These are phyloP conservation scores for Chamaecrista fasciculata DNA, from an alignment of 306 rosid species.

Conservation along the genomic window DNA sequence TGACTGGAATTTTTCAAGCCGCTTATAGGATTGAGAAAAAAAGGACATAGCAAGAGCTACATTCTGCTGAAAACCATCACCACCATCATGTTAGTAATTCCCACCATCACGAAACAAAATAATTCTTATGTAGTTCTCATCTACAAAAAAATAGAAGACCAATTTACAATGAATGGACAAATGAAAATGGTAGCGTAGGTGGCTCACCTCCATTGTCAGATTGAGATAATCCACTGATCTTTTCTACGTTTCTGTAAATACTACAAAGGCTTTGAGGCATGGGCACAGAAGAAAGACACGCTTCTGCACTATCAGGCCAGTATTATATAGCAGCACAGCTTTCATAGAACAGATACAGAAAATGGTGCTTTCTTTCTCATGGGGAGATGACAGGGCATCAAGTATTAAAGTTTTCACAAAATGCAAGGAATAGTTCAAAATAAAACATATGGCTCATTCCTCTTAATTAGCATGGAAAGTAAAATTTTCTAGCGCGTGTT, in stretches of 20 bases:
- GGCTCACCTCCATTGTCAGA: slow-evolving; percentile 14
- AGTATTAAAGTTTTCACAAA: neutral
- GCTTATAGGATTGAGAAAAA: slow-evolving; percentile 10
- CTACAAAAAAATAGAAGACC: neutral
- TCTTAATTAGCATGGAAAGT: neutral
- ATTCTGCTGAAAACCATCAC: neutral
- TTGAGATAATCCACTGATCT: slow-evolving; percentile 15
- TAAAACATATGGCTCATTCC: neutral
- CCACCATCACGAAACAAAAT: neutral
- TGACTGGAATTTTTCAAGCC: slow-evolving; percentile 2
- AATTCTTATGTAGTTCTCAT: neutral
- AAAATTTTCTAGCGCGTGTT: too few species aligned
- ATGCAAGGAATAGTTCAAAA: neutral
- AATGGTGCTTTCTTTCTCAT: too few species aligned
- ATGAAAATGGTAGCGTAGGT: neutral
- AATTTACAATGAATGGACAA: neutral
- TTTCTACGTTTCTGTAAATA: neutral
- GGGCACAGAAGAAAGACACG: neutral
- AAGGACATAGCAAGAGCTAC: neutral
- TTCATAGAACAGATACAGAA: neutral
- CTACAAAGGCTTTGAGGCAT: slow-evolving; percentile 1
- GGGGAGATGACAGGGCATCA: too few species aligned
- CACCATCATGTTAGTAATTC: neutral
- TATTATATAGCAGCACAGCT: slow-evolving; percentile 4
- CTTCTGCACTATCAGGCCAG: neutral